These are phyloP conservation scores for Verticillium isaacii DNA, from an alignment of 2,329 filamentous ascomycete species.

Conservation along the genomic window DNA sequence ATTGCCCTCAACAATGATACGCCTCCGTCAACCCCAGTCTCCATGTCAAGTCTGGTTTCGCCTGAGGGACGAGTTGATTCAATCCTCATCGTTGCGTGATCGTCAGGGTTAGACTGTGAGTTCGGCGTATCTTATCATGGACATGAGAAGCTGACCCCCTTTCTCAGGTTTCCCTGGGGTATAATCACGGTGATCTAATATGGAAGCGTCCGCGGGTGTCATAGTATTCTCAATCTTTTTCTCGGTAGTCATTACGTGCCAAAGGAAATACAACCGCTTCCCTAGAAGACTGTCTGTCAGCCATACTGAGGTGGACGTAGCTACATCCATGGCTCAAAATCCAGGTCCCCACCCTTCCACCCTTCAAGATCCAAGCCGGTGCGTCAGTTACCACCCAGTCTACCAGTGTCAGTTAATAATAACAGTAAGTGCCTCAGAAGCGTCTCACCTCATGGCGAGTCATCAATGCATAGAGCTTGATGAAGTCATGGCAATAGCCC, in stretches of 20 bases:
- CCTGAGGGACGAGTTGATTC: neutral
- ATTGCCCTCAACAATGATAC: neutral
- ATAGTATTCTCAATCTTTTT: neutral
- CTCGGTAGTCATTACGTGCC: neutral
- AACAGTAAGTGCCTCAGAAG: neutral
- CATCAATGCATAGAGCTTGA: neutral
- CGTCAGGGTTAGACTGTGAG: neutral
- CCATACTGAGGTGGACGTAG: neutral
- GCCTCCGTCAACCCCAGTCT: neutral
- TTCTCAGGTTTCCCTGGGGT: neutral
- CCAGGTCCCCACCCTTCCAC: neutral
- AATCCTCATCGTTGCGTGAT: neutral
- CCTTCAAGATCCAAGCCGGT: neutral
- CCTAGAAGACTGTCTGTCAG: neutral
- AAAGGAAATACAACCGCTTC: neutral
- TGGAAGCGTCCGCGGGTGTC: neutral
- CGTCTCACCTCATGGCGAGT: neutral
- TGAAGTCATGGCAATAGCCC: neutral
- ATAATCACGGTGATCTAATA: neutral
- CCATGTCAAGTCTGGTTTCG: neutral
- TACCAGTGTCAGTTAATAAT: neutral
- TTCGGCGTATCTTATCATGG: neutral
- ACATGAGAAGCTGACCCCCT: neutral
- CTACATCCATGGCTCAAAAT: neutral
- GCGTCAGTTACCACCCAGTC: neutral